Base-by-base conservation (phyloP, 495 filamentous ascomycete species). In the Penicillium ochrochloron region DNA sequence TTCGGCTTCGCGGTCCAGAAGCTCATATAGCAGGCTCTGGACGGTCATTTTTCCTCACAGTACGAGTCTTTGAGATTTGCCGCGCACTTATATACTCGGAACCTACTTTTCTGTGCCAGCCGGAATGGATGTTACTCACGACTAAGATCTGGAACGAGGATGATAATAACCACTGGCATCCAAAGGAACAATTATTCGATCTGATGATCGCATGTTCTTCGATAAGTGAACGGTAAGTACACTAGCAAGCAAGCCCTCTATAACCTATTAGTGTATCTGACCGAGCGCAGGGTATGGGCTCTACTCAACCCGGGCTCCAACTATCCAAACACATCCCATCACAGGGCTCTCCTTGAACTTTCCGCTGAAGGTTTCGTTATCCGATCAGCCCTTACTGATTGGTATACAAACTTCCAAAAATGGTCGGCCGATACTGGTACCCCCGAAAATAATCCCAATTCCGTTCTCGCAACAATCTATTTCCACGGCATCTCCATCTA, bases 1-100 rank as follows among this genome's bases (percentile, higher is more conserved):
- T 42, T 42, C 39, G n/a, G 39, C 39, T 42, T 42, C 39, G 39
- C 39, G 39, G 39, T 42, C 39, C 39, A n/a, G 39, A 42, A n/a
- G 39, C 39, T 42, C 39, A 42, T n/a, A 5, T 42, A 17, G 39
- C 39, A 7, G 39, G 39, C 15, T n/a, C 39, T n/a, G 39, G 39
- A 15, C 14, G 39, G 39, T 42, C 39, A n/a, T 42, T 42, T 42
- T 42, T 42, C 39, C 39, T 42, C 39, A 42, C 39, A n/a, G 39
- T 42, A 42, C 39, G 39, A 15, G 39, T 42, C 39, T 42, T 42
- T 42, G 39, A 42, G 17, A 42, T 42, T n/a, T 42, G 15, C 15
- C 39, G 39, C 39, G 39, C 39, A 3, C 39, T 42, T n/a, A 42
- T 42, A n/a, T 42, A 42, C 39, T 42, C 39, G 17, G 39, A 42